These are phyloP conservation scores for Fusarium secorum DNA, from an alignment of 2,329 filamentous ascomycete species.

Conservation along the genomic window DNA sequence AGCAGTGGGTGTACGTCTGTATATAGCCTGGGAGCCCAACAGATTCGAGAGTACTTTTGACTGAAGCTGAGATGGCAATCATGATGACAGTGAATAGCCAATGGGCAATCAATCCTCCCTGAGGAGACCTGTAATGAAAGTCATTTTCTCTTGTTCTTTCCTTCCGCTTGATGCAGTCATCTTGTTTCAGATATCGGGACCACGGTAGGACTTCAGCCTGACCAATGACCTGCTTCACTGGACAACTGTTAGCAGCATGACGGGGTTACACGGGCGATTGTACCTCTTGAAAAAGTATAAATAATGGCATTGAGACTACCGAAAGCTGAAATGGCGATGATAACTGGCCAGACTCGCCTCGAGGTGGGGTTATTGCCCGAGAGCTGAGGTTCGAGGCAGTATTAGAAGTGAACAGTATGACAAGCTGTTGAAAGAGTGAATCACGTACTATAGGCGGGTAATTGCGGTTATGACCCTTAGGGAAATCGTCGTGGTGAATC, in stretches of 20 bases:
- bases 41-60: not conserved
- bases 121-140: not conserved
- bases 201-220: not conserved
- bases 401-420: not conserved
- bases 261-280: rapidly evolving
- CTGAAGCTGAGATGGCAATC: not conserved
- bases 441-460: not conserved
- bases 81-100: not conserved
- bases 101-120: not conserved
- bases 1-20: not conserved
- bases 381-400: not conserved
- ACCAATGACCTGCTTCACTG: not conserved
- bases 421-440: not conserved
- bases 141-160: not conserved
- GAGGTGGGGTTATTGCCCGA: not conserved
- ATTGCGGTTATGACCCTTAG: not conserved
- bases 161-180: not conserved
- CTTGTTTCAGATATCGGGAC: not conserved
- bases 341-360: not conserved
- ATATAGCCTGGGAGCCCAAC: not conserved
- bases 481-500: not conserved
- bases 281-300: not conserved
- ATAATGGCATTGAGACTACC: not conserved
- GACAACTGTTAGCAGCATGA: not conserved
- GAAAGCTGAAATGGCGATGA: not conserved